These are phyloP conservation scores for Aspergillus tamarii DNA, from an alignment of 2,329 filamentous ascomycete species.

Conservation along the genomic window DNA sequence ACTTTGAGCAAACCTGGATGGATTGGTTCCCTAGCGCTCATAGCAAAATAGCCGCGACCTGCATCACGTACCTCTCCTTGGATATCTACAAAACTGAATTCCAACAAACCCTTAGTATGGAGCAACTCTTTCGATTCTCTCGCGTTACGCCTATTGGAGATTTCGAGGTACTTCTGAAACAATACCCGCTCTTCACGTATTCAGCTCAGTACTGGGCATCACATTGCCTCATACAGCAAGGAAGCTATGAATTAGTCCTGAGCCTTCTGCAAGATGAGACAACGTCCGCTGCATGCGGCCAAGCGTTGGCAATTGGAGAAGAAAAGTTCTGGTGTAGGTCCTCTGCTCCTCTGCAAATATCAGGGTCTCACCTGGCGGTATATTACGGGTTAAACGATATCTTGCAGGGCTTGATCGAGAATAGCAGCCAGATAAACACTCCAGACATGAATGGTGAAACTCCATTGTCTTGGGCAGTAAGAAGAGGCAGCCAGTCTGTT, in stretches of 20 bases:
- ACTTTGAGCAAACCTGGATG: slow-evolving; percentile 24
- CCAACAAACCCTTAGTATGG: no score
- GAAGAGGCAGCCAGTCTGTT: not conserved
- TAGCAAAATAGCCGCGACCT: slow-evolving; percentile 16
- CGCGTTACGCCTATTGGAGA: not conserved
- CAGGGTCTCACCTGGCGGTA: not conserved
- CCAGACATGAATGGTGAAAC: not conserved
- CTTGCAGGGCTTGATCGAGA: not conserved
- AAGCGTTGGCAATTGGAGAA: not conserved
- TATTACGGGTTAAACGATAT: not conserved
- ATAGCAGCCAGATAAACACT: not conserved
- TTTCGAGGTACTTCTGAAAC: not conserved
- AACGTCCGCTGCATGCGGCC: not conserved
- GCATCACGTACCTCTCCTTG: slow-evolving; percentile 27
- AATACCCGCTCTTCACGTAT: not conserved
- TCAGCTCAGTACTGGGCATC: not conserved
- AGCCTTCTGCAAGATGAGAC: not conserved
- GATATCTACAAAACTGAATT: slow-evolving; percentile 6
- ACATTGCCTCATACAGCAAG: no score
- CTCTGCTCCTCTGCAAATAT: no score
- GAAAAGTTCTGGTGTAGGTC: not conserved
- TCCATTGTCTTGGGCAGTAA: not conserved
- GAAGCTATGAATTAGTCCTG: not conserved
- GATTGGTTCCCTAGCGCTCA: slow-evolving; percentile 20
- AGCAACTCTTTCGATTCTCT: no score